These are phyloP conservation scores for Thalassia testudinum DNA, from an alignment of 116 monocot genomes.

Conservation along the genomic window DNA sequence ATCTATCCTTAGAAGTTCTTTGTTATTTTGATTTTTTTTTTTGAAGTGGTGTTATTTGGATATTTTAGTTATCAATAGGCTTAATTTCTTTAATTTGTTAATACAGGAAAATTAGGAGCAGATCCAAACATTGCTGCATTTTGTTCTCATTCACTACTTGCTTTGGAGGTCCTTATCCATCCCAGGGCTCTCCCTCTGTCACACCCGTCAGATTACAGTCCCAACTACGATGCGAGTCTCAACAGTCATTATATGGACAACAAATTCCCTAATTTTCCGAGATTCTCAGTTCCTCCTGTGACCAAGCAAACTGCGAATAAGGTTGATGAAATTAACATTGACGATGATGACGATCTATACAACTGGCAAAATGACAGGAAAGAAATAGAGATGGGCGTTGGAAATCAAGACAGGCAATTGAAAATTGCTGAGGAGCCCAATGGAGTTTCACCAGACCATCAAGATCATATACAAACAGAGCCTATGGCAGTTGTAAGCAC, in stretches of 20 bases:
- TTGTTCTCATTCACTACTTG: constrained; percentile 50
- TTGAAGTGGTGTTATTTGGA: too few relatives aligned
- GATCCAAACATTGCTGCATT: constrained; percentile 52
- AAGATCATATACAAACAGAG: background rate
- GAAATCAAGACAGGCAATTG: background rate
- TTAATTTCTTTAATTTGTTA: too few relatives aligned
- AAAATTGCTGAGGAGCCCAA: constrained; percentile 1
- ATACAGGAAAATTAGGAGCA: constrained; percentile 49
- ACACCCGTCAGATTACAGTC: constrained; percentile 12
- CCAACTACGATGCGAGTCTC: background rate
- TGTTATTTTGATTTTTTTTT: too few relatives aligned
- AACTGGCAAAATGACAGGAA: constrained; percentile 11
- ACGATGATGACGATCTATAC: background rate
- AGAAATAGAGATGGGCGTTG: constrained; percentile 5
- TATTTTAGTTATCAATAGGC: too few relatives aligned
- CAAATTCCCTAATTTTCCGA: constrained; percentile 3
- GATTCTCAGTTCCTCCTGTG: constrained; percentile 1
- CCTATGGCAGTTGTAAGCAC: background rate
- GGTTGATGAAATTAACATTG: constrained; percentile 14
- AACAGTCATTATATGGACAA: background rate
- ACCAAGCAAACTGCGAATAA: constrained; percentile 6
- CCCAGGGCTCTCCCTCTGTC: constrained; percentile 45
- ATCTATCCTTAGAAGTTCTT: too few relatives aligned
- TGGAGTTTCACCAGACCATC: background rate
- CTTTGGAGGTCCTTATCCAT: constrained; percentile 78